Evolutionary conservation across 169 alveolate genomes (phyloP).

Genomic region (Plasmodium inui): DNA sequence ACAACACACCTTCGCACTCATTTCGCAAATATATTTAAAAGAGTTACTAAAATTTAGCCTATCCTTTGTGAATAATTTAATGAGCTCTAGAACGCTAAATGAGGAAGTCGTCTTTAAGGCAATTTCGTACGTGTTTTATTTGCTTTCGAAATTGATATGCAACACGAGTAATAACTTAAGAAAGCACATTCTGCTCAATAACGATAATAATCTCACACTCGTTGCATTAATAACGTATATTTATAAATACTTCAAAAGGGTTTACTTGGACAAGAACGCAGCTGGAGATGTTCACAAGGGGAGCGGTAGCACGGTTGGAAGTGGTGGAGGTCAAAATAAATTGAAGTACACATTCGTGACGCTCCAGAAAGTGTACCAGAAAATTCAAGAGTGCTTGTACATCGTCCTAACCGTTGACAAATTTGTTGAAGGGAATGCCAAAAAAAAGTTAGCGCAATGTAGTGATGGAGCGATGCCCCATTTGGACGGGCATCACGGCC

Average conservation of each 20-base stretch:
- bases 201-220: conserved; percentile 27
- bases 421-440: conserved; percentile 22
- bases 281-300: background rate
- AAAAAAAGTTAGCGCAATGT: background rate
- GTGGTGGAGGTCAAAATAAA: background rate
- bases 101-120: conserved; percentile 51
- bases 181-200: conserved; percentile 17
- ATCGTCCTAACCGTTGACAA: conserved; percentile 53
- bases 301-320: background rate
- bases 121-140: conserved; percentile 54
- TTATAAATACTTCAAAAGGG: conserved; percentile 52
- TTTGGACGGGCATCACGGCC: background rate
- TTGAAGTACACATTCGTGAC: conserved; percentile 38
- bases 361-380: conserved; percentile 61
- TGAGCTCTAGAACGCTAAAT: conserved; percentile 11
- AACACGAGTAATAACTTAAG: conserved; percentile 24
- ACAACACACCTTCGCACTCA: conserved; percentile 21
- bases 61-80: conserved; percentile 23
- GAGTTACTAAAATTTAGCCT: conserved; percentile 48
- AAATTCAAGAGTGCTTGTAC: conserved; percentile 72
- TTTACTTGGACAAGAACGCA: conserved; percentile 27
- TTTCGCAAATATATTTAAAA: conserved; percentile 44
- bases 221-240: conserved; percentile 36
- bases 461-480: background rate
- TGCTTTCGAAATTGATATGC: conserved; percentile 64